These are phyloP conservation scores for Globisporangium nagaii DNA, from an alignment of 352 stramenopile species.

Conservation along the genomic window DNA sequence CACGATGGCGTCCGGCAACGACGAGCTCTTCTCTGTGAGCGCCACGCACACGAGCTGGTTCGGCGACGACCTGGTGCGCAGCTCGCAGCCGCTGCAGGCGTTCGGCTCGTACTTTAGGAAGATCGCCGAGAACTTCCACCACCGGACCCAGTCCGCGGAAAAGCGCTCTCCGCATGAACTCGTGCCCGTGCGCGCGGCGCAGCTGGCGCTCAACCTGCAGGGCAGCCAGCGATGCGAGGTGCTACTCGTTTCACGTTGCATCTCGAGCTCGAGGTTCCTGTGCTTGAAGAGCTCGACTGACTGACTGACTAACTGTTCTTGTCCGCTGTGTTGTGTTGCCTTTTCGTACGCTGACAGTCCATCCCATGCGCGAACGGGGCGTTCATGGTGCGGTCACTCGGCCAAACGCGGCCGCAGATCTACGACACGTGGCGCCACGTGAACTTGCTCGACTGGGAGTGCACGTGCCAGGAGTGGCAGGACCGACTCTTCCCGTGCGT, in stretches of 20 bases:
- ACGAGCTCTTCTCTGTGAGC: slow-evolving; percentile 36
- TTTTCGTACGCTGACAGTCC: slow-evolving; percentile 29
- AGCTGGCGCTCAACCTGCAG: slow-evolving; percentile 66
- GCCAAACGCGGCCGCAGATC: slow-evolving; percentile 39
- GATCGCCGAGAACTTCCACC: slow-evolving; percentile 63
- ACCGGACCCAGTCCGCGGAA: slow-evolving; percentile 52
- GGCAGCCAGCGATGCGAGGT: slow-evolving; percentile 77
- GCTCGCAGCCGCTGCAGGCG: slow-evolving; percentile 52
- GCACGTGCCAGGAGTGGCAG: slow-evolving; percentile 78
- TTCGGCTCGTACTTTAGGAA: slow-evolving; percentile 77
- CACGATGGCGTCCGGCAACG: slow-evolving; percentile 29
- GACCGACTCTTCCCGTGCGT: slow-evolving; percentile 73
- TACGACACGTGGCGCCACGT: slow-evolving; percentile 77
- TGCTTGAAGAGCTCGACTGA: no score
- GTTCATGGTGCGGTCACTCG: slow-evolving; percentile 75
- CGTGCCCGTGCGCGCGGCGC: slow-evolving; percentile 49
- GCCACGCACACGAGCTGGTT: slow-evolving; percentile 52
- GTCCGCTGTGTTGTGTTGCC: not conserved
- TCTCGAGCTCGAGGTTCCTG: no score
- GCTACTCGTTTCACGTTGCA: no score
- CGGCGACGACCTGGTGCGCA: slow-evolving; percentile 46
- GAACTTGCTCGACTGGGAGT: slow-evolving; percentile 70
- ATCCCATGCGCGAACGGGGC: slow-evolving; percentile 74
- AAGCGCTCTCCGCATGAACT: slow-evolving; percentile 49
- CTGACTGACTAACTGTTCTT: no score